Base-by-base conservation (phyloP, 768 basidiomycete genomes). In the Pleurotus salmoneostramineus region DNA sequence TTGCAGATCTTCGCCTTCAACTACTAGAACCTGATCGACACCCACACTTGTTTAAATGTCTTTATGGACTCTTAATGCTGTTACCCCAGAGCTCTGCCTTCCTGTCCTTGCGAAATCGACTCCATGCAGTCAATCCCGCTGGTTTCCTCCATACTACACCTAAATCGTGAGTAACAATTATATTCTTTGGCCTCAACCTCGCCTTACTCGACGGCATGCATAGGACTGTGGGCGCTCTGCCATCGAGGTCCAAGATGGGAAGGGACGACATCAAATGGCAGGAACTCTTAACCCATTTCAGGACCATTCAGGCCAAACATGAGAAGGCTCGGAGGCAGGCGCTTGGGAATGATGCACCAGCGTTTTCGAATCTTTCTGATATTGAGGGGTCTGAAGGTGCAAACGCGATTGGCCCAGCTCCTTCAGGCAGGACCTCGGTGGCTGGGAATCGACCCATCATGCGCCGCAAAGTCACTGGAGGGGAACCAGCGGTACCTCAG, bases 251-350 rank as follows among this genome's bases (percentile, higher is more conserved):
- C 3, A 96, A 96, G 69, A 76, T 84, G 33, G 79, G 80, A 3
- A 83, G 91, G 27, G 94, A 92, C 44, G 94, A 97, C 55, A 97
- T 99, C 69, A 98, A 97, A 68, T 99, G 97, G 97, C 87, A 88
- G 66, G 97, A 98, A 60, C 80, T 99, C 0, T 81, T 98, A 7
- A 79, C 82, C 3, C 97, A 99, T 70, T 99, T 99, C 77, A 87
- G 95, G 14, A 76, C 83, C 0, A 86, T 97, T 1, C 97, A 99
- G 71, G 78, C 82, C 35, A 89, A 87, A 64, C 95, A 98, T 67
- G 95, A 98, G 74, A 95, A 95, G 68, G 84, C 94, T 3, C 84
- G 95, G 32, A 79, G 95, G 37, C 87, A 85, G 62, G 84, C 87
- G 0, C 73, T 88, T 5, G 89, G 89, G n/a, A 72, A 79, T 11